Base-by-base conservation (phyloP, 176 grass and related monocot species). In the Chrysopogon serrulatus region DNA sequence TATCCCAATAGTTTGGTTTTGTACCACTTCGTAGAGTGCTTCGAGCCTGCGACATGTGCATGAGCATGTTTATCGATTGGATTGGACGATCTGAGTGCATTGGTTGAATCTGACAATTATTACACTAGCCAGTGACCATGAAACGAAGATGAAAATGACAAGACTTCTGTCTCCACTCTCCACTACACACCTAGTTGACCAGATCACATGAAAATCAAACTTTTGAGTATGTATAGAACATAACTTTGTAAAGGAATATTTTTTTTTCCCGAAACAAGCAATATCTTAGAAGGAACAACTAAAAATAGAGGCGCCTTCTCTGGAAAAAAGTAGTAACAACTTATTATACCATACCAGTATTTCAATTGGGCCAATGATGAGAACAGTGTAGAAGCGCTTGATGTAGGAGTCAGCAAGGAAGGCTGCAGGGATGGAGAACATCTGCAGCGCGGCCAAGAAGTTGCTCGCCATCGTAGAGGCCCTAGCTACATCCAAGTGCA, bases 321-420 rank as follows among this genome's bases (percentile, higher is more conserved):
- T 4, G 39, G 3, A 10, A 36, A 37, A 39, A n/a, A 28, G 16
- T 4, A 19, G 42, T 31, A 48, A 17, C 5, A 54, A n/a, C 8
- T 54, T 34, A n/a, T n/a, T n/a, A 10, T 89, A 94, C 89, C 71
- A 94, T 92, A 94, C 92, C 83, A 94, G 32, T 19, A 91, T 86
- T 77, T 86, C 83, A 2, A 94, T 47, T 14, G 83, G 89, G 0
- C 17, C 79, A 17, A 94, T 75, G 28, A 94, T 79, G 42, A 89
- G 72, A n/a, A 91, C 75, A 5, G 84, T 82, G 62, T 89, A 89
- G 28, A 89, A 87, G 24, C 92, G 79, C 37, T 86, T 88, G 48
- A 91, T 68, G 80, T 91, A 94, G 21, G 92, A 94, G 59, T 94
- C 92, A 0, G 92, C 87, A 16, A 94, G 56, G 84, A 91, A 89